These are phyloP conservation scores for Staphylotrichum tortipilum DNA, from an alignment of 495 filamentous ascomycete genomes.

Conservation along the genomic window DNA sequence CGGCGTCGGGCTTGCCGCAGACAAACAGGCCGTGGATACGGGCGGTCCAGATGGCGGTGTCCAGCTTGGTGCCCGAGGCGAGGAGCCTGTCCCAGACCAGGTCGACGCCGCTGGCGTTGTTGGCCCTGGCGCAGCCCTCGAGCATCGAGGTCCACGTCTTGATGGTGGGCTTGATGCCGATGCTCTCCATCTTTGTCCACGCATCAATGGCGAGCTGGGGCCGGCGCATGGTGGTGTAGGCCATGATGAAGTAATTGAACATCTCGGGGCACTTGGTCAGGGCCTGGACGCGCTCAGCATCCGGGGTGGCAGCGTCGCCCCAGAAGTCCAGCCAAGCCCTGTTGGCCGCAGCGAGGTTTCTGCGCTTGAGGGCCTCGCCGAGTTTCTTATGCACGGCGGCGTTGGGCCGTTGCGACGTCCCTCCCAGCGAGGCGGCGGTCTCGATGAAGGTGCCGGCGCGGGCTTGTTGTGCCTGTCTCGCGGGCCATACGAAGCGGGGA, in stretches of 20 bases:
- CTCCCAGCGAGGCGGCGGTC: background rate
- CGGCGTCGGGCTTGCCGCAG: conserved; percentile 36
- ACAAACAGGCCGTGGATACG: conserved; percentile 52
- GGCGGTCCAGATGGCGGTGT: conserved; percentile 51
- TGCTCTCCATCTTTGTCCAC: conserved; percentile 49
- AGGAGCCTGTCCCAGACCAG: conserved; percentile 51
- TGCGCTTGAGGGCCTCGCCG: conserved; percentile 11
- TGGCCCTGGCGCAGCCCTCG: conserved; percentile 42
- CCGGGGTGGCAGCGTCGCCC: conserved; percentile 17
- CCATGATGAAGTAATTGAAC: conserved; percentile 48
- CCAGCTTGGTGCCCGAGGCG: conserved; percentile 43
- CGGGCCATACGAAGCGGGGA: conserved; percentile 3
- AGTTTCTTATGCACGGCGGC: conserved; percentile 8
- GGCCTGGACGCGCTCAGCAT: conserved; percentile 7
- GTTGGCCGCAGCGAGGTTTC: conserved; percentile 14
- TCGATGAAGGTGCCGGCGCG: background rate
- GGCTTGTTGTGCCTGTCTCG: background rate
- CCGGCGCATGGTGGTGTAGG: conserved; percentile 41
- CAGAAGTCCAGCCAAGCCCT: conserved; percentile 27
- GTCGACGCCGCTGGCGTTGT: conserved; percentile 43
- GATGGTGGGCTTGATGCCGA: conserved; percentile 42
- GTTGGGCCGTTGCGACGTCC: background rate
- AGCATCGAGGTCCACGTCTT: conserved; percentile 59
- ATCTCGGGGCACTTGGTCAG: conserved; percentile 25
- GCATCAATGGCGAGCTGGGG: conserved; percentile 44